A percentile compares a stretch with the other conserved stretches of the same genome.
phyloP scores from a whole-genome alignment of 2,329 filamentous ascomycete species.

The Atkinsonella hypoxylon region DNA sequence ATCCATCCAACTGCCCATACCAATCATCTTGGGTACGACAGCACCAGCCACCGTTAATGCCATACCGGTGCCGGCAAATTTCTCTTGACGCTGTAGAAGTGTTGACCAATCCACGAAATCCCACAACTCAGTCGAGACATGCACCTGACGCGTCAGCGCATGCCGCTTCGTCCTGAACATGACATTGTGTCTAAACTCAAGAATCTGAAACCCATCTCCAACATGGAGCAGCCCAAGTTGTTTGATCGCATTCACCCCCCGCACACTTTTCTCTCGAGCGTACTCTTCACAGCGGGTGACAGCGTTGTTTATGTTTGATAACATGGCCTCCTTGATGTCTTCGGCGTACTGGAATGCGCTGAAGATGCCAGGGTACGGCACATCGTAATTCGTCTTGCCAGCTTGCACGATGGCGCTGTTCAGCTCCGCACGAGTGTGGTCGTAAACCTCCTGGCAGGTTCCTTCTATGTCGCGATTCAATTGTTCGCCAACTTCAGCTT shows the following conservation, averaged over 20 bases:
- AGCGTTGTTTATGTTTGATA: slow-evolving; percentile 71
- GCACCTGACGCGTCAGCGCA: slow-evolving; percentile 68
- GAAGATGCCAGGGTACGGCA: slow-evolving; percentile 78
- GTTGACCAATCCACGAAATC: slow-evolving; percentile 88
- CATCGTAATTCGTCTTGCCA: slow-evolving; percentile 65
- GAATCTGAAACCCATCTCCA: slow-evolving; percentile 72
- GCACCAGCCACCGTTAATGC: slow-evolving; percentile 85
- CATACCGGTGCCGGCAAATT: slow-evolving; percentile 87
- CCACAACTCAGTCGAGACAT: slow-evolving; percentile 76
- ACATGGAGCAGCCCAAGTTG: slow-evolving; percentile 80
- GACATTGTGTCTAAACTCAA: slow-evolving; percentile 79
- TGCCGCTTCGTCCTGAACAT: slow-evolving; percentile 88
- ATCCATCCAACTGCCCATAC: slow-evolving; percentile 81
- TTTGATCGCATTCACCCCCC: slow-evolving; percentile 78
- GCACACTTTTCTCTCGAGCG: slow-evolving; percentile 64
- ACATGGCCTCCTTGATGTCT: slow-evolving; percentile 82
- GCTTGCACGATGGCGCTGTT: slow-evolving; percentile 64
- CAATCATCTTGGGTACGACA: slow-evolving; percentile 68
- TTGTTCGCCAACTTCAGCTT: slow-evolving; percentile 65
- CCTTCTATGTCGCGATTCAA: slow-evolving; percentile 75
- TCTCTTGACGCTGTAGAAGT: slow-evolving; percentile 82
- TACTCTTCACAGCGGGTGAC: slow-evolving; percentile 75
- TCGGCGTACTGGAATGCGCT: slow-evolving; percentile 86
- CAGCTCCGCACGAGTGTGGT: slow-evolving; percentile 65
- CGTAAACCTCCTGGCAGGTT: slow-evolving; percentile 76